These are phyloP conservation scores for Silene conica DNA, from an alignment of 148 eudicot species.

Conservation along the genomic window DNA sequence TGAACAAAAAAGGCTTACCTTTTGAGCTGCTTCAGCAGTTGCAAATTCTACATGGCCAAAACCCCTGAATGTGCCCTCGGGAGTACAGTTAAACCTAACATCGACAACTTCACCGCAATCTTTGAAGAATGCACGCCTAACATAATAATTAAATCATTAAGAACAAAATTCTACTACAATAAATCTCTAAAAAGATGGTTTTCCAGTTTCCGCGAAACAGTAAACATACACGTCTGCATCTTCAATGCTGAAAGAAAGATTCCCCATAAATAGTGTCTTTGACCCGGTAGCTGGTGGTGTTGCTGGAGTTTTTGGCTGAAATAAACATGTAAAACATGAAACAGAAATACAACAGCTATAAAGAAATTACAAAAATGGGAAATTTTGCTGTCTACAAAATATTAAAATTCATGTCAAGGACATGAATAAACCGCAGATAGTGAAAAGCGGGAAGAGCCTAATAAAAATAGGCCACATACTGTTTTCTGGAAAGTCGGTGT, in stretches of 20 bases:
- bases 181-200: neutral
- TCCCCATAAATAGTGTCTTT: constrained; percentile 76
- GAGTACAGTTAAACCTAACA: constrained; percentile 47
- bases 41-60: constrained; percentile 91
- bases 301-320: constrained; percentile 66
- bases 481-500: constrained; percentile 14
- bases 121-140: constrained; percentile 71
- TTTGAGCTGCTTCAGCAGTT: constrained; percentile 58
- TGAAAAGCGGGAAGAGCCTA: too few species aligned
- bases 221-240: constrained; percentile 61
- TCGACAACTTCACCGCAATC: constrained; percentile 55
- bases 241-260: constrained; percentile 54
- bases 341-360: too few species aligned
- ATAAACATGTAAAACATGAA: neutral
- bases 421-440: too few species aligned
- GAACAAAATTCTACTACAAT: neutral
- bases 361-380: too few species aligned
- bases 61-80: constrained; percentile 59
- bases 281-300: constrained; percentile 55
- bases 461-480: constrained; percentile 28
- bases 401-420: too few species aligned
- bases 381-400: too few species aligned
- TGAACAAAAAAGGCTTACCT: constrained; percentile 35
- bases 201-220: neutral
- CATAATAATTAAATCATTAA: neutral